A percentile compares a stretch with the other conserved stretches of the same genome.
These are phyloP conservation scores for Grigorovia transvaalensis DNA, from an alignment of 805 yeast genomes.

Conservation along the genomic window DNA sequence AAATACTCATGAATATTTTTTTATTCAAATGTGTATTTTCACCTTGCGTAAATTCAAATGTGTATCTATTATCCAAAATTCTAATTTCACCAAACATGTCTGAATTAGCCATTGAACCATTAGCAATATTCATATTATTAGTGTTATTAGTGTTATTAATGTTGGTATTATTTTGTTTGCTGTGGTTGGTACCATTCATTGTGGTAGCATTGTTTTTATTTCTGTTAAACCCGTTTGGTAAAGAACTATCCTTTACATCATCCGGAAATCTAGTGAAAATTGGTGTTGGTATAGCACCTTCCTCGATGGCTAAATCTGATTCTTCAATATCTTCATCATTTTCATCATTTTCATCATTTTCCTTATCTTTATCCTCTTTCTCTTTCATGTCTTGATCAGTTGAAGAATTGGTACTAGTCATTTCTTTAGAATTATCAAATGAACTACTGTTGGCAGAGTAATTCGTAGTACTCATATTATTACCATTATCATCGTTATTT, in stretches of 20 bases:
- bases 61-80: slow-evolving; percentile 17
- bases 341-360: slow-evolving; percentile 2
- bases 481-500: too few relatives aligned
- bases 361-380: not conserved
- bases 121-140: not conserved
- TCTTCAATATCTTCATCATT: slow-evolving; percentile 15
- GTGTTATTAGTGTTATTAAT: not conserved
- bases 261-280: slow-evolving; percentile 6
- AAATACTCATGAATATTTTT: slow-evolving; percentile 26
- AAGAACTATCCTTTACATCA: not conserved
- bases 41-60: slow-evolving; percentile 18
- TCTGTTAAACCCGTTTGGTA: not conserved
- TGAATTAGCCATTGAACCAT: not conserved
- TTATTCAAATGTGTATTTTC: slow-evolving; percentile 15
- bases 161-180: not conserved
- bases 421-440: too few relatives aligned
- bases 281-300: slow-evolving; percentile 14
- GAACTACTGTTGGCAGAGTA: not conserved
- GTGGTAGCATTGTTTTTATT: not conserved
- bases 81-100: slow-evolving; percentile 21
- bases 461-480: not conserved
- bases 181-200: not conserved
- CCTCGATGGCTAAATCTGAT: slow-evolving; percentile 22
- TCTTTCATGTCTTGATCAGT: not conserved
- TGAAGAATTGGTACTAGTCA: not conserved